These are phyloP conservation scores for Fusarium oligoseptatum DNA, from an alignment of 2,329 filamentous ascomycete genomes.

Conservation along the genomic window DNA sequence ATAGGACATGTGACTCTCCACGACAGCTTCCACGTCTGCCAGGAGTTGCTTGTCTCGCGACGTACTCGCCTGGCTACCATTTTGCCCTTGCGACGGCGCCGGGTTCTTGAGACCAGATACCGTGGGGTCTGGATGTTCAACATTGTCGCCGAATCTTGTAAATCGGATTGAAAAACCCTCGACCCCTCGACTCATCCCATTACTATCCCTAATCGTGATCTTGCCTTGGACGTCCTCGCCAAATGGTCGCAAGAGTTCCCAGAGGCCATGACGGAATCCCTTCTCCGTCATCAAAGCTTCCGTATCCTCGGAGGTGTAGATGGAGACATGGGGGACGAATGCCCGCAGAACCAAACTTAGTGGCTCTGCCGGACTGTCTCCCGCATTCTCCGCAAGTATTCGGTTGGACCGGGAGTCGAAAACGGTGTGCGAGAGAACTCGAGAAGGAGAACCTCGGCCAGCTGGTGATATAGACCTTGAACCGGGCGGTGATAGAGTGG, in stretches of 20 bases:
- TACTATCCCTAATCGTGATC: slow-evolving; percentile 90
- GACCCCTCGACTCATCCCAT: slow-evolving; percentile 83
- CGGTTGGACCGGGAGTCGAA: slow-evolving; percentile 63
- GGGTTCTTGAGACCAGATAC: slow-evolving; percentile 46
- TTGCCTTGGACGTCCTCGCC: slow-evolving; percentile 90
- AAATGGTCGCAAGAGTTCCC: slow-evolving; percentile 90
- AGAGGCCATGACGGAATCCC: slow-evolving; percentile 84
- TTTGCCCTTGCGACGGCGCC: slow-evolving; percentile 56
- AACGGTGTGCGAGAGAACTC: slow-evolving; percentile 69
- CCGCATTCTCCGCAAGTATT: slow-evolving; percentile 59
- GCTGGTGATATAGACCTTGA: slow-evolving; percentile 78
- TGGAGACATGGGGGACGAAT: slow-evolving; percentile 89
- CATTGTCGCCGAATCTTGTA: slow-evolving; percentile 73
- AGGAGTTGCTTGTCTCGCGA: slow-evolving; percentile 55
- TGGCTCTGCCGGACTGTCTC: slow-evolving; percentile 66
- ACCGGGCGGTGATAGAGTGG: slow-evolving; percentile 75
- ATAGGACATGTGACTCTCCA: slow-evolving; percentile 83
- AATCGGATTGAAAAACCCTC: slow-evolving; percentile 95
- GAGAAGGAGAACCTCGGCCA: slow-evolving; percentile 70
- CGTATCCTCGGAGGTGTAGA: slow-evolving; percentile 89
- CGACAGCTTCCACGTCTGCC: slow-evolving; percentile 81
- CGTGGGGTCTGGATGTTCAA: slow-evolving; percentile 64
- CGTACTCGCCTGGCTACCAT: slow-evolving; percentile 45
- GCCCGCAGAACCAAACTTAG: slow-evolving; percentile 80
- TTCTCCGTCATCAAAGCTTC: slow-evolving; percentile 85